Percentiles rank a stretch among this genome's conserved stretches.
Evolutionary conservation across 768 basidiomycete species (phyloP).

Genomic region (Tylopilus rubrobrunneus): DNA sequence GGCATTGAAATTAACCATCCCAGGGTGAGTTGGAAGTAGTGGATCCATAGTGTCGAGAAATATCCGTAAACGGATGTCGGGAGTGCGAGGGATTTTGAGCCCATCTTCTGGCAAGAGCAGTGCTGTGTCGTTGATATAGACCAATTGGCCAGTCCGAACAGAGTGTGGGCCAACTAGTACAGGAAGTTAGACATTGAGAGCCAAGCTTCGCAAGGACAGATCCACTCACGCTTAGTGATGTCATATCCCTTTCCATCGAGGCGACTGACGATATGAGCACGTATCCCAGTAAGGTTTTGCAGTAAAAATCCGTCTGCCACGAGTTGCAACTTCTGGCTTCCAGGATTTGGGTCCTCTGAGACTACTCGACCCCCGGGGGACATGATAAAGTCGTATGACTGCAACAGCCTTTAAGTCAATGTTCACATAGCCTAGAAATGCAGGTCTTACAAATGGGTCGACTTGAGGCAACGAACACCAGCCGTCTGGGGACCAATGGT

Average conservation of each 20-base stretch:
- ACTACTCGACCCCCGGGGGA: slow-evolving; percentile 51
- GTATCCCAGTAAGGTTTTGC: slow-evolving; percentile 73
- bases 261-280: slow-evolving; percentile 72
- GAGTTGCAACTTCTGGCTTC: slow-evolving; percentile 56
- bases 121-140: slow-evolving; percentile 72
- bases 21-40: slow-evolving; percentile 37
- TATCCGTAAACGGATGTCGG: slow-evolving; percentile 57
- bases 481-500: slow-evolving; percentile 63
- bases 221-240: slow-evolving; percentile 67
- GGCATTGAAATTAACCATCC: slow-evolving; percentile 35
- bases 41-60: slow-evolving; percentile 53
- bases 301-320: slow-evolving; percentile 70
- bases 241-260: slow-evolving; percentile 86
- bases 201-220: neutral
- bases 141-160: slow-evolving; percentile 74
- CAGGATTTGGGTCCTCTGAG: slow-evolving; percentile 69
- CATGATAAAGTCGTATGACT: slow-evolving; percentile 84
- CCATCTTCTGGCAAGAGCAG: slow-evolving; percentile 36
- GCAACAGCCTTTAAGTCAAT: slow-evolving; percentile 1
- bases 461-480: slow-evolving; percentile 72
- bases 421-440: neutral
- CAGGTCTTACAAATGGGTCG: slow-evolving; percentile 59
- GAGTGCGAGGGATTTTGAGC: slow-evolving; percentile 10
- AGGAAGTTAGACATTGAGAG: neutral
- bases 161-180: slow-evolving; percentile 73